A percentile compares a stretch with the other conserved stretches of the same genome.
Conservation (phyloP, 2,329 filamentous ascomycete genomes). For the Septoria linicola region DNA sequence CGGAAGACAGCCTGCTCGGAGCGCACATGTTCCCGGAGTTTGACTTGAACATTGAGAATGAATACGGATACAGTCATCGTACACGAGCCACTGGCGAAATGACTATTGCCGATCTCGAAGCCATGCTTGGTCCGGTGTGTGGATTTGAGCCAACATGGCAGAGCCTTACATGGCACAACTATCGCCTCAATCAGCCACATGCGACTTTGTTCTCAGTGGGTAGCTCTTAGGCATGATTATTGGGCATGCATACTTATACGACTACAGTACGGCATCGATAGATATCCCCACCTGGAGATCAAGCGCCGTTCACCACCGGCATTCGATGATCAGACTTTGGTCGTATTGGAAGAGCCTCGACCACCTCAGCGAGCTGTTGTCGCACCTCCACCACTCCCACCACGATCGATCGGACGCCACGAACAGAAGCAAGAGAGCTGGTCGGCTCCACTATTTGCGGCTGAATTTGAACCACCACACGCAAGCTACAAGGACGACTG, state of each 20-base stretch:
- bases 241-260: neutral
- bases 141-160: conserved; percentile 15
- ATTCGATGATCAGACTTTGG: conserved; percentile 7
- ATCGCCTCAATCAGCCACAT: conserved; percentile 21
- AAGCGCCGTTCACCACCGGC: conserved; percentile 1
- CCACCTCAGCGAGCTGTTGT: neutral
- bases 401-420: neutral
- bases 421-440: too few relatives aligned
- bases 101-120: conserved; percentile 17
- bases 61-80: conserved; percentile 7
- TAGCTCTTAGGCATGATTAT: neutral
- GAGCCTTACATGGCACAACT: conserved; percentile 19
- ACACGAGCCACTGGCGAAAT: conserved; percentile 14
- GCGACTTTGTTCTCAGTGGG: conserved; percentile 13
- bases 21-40: conserved; percentile 6
- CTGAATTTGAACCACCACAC: too few relatives aligned
- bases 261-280: conserved; percentile 9
- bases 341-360: neutral
- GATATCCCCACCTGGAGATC: conserved; percentile 11
- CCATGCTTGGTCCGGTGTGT: conserved; percentile 16
- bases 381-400: conserved; percentile 4
- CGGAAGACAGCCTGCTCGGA: conserved; percentile 1
- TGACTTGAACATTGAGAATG: conserved; percentile 6
- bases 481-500: too few relatives aligned
- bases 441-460: too few relatives aligned